Percentiles rank a stretch among this genome's conserved stretches.
Evolutionary conservation across 805 yeast species (phyloP).

Genomic region (Wickerhamomyces xylosicus): DNA sequence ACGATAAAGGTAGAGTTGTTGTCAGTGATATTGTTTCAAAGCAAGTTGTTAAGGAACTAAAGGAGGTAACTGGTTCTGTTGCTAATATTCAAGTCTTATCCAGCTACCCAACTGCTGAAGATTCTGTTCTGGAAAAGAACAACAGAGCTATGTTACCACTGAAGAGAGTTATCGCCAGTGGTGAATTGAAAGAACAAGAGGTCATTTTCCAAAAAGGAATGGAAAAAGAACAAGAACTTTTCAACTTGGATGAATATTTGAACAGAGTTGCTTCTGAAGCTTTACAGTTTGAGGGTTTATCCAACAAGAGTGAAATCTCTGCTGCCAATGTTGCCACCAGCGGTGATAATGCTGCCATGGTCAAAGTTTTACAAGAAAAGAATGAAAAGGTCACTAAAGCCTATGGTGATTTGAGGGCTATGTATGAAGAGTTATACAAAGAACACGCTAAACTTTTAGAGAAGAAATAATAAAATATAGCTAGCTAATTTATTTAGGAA

Average conservation of each 20-base stretch:
- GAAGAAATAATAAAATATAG: conserved; percentile 3
- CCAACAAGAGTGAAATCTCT: conserved; percentile 29
- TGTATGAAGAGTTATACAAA: conserved; percentile 47
- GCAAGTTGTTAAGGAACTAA: conserved; percentile 53
- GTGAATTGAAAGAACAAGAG: conserved; percentile 32
- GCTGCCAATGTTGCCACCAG: conserved; percentile 4
- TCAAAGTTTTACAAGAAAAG: conserved; percentile 31
- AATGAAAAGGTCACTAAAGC: conserved; percentile 44
- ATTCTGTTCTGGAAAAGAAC: conserved; percentile 12
- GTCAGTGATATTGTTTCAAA: conserved; percentile 61
- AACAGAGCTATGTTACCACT: conserved; percentile 43
- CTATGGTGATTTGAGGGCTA: conserved; percentile 44
- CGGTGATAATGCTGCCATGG: conserved; percentile 20
- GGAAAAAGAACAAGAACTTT: conserved; percentile 15
- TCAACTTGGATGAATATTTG: conserved; percentile 40
- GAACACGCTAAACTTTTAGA: conserved; percentile 32
- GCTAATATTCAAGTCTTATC: conserved; percentile 11
- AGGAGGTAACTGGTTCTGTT: conserved; percentile 15
- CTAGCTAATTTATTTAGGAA: no score
- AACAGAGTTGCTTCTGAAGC: conserved; percentile 40
- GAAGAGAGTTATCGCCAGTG: conserved; percentile 46
- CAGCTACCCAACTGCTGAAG: conserved; percentile 5
- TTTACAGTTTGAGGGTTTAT: conserved; percentile 34
- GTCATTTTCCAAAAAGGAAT: conserved; percentile 24
- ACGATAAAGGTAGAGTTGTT: conserved; percentile 53